Conservation (phyloP, 345 rosid species). For the Linum trigynum region DNA sequence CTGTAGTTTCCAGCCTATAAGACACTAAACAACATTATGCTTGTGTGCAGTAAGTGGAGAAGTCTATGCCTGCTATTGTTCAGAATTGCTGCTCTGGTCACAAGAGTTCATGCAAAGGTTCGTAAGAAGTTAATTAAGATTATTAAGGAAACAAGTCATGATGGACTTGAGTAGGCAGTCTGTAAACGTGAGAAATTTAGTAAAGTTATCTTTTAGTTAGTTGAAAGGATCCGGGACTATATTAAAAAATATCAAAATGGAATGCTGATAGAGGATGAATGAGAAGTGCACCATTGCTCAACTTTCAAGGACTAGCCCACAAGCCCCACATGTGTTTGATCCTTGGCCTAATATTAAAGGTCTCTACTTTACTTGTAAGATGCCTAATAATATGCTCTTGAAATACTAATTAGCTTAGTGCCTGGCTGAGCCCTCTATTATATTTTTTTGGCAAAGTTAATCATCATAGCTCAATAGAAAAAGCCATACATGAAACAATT, state of each 20-base stretch:
- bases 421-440: slow-evolving; percentile 12
- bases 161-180: not conserved
- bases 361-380: not conserved
- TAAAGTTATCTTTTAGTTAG: not conserved
- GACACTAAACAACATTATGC: no score
- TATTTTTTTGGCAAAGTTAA: slow-evolving; percentile 5
- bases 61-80: no score
- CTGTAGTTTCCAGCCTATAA: no score
- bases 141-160: no score
- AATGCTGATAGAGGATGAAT: slow-evolving; percentile 1
- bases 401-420: slow-evolving; percentile 15
- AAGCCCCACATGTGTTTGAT: not conserved
- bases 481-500: not conserved
- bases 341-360: not conserved
- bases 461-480: slow-evolving; percentile 2
- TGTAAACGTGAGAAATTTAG: not conserved
- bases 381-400: slow-evolving; percentile 5
- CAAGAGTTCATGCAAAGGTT: no score
- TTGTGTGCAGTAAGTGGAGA: no score
- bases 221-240: not conserved
- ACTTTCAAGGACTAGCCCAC: slow-evolving; percentile 1
- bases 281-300: not conserved
- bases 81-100: no score
- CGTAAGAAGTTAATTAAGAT: no score
- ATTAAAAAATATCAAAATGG: not conserved